phyloP scores from a whole-genome alignment of 1,284 basidiomycete species.

The Fistulinella staudtii region DNA sequence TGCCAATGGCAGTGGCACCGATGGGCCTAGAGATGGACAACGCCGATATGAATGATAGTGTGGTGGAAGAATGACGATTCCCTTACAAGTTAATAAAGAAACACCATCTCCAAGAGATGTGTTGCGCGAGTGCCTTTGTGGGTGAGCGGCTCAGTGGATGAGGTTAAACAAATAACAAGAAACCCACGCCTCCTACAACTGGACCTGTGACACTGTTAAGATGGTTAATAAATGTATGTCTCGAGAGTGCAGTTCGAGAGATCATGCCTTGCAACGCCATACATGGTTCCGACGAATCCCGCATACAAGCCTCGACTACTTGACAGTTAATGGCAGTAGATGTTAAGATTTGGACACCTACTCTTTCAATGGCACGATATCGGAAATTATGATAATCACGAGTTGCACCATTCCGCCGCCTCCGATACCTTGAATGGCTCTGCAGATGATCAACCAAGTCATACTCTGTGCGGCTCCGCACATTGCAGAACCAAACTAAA shows the following conservation, averaged over 20 bases:
- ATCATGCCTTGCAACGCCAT: slow-evolving; percentile 50
- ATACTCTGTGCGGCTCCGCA: slow-evolving; percentile 81
- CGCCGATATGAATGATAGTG: slow-evolving; percentile 1
- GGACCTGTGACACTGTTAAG: slow-evolving; percentile 65
- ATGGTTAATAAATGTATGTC: slow-evolving; percentile 1
- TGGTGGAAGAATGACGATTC: background rate
- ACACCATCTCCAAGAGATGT: slow-evolving; percentile 76
- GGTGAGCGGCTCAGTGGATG: background rate
- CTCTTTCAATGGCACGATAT: slow-evolving; percentile 76
- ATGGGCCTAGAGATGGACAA: slow-evolving; percentile 67
- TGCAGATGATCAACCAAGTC: slow-evolving; percentile 67
- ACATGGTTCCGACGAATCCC: background rate
- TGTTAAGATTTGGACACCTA: slow-evolving; percentile 30
- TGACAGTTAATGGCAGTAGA: background rate
- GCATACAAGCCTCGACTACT: slow-evolving; percentile 51
- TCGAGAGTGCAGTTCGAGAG: background rate
- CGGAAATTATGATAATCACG: slow-evolving; percentile 70
- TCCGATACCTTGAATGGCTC: slow-evolving; percentile 81
- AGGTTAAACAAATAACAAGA: background rate
- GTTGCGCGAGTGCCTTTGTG: slow-evolving; percentile 62
- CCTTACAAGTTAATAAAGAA: slow-evolving; percentile 71
- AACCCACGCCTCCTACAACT: slow-evolving; percentile 64
- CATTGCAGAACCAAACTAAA: slow-evolving; percentile 70
- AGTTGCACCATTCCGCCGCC: slow-evolving; percentile 72
- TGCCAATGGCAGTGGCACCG: slow-evolving; percentile 58